Evolutionary conservation across 805 yeast species (phyloP), one percentile per base, ranked within the genome.

Genomic region (Yarrowia yakushimensis): DNA sequence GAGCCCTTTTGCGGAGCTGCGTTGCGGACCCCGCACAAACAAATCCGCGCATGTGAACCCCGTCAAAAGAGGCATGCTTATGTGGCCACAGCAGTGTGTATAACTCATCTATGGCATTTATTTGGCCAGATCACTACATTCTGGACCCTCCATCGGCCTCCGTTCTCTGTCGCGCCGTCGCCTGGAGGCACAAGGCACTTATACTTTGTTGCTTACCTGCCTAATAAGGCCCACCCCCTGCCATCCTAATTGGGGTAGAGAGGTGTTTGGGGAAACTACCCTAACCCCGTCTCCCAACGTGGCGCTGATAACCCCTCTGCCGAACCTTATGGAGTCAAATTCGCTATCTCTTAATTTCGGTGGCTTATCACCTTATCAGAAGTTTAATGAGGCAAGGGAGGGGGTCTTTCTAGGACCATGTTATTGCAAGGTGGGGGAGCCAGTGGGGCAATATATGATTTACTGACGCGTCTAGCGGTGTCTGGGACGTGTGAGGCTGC

Each of bases 281-380:
- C 55, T 48, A 48, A 22, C 39, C 55, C 8, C 22, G 12, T 22
- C 20, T 48, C 55, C 55, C 39, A 48, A 48, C 55, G 55, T 48
- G 55, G 55, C 55, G 39, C 55, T n/a, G 55, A 48, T 48, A 48
- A 48, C 55, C 55, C 55, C 55, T 48, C 55, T 48, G 8, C 30
- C 28, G n/a, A 23, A 48, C 18, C 30, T 33, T 30, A 22, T 7
- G 4, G 22, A 46, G 37, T 25, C 54, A 46, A 48, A 33, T 15
- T 31, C 55, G 39, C 39, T 48, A 48, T 48, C 55, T 48, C 55
- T 48, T 48, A 22, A 48, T 48, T 48, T 48, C 55, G 39, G 55
- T 48, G 55, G 55, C 55, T 48, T 48, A 48, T 48, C 55, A 48
- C 55, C 55, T 48, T 48, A 48, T 48, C 55, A 48, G 55, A 48